Evolutionary conservation across 371 early-diverging fungal species (phyloP), one percentile per base, ranked within the genome.

Genomic region (Mortierella sp.): DNA sequence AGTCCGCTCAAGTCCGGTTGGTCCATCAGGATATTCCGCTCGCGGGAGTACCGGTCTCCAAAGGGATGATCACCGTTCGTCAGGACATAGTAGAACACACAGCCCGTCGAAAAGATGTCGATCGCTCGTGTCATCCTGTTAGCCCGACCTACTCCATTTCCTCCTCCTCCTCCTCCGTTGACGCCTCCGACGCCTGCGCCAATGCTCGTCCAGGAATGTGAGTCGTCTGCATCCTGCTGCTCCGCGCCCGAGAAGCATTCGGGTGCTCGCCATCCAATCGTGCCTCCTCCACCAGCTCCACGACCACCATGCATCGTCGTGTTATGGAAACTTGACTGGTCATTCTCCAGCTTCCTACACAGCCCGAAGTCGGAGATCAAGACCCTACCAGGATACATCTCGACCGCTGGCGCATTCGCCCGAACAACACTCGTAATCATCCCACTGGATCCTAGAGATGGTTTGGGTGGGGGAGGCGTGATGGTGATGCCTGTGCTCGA

Each of bases 301-400:
- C 78, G 74, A 19, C 85, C 86, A 43, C 82, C 82, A 82, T 77
- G 79, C 28, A 89, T 87, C 10, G 93, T 92, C 0, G 99, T 98
- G 87, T 97, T 95, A 85, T 97, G 95, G 87, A 99, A 98, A 53
- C 96, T 96, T 70, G 96, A 96, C 79, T 98, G 97, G 73, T 97
- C 98, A 50, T 95, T 96, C 72, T 96, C 97, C 26, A 99, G 90
- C 71, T 96, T 95, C 82, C 98, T 97, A 75, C 98, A 97, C 55
- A 99, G 92, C 26, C 99, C 99, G 91, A 99, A 98, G 88, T 99
- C 99, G 51, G 98, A 97, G 19, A 99, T 96, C 74, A 99, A 88
- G 0, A 97, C 92, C 21, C 98, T 93, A 73, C 95, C 81, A 0
- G 82, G 76, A 43, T 53, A 73, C 44, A 80, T 21, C 34, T 87